Evolutionary conservation across 805 yeast genomes (phyloP).

Genomic region (Teunomyces stri): DNA sequence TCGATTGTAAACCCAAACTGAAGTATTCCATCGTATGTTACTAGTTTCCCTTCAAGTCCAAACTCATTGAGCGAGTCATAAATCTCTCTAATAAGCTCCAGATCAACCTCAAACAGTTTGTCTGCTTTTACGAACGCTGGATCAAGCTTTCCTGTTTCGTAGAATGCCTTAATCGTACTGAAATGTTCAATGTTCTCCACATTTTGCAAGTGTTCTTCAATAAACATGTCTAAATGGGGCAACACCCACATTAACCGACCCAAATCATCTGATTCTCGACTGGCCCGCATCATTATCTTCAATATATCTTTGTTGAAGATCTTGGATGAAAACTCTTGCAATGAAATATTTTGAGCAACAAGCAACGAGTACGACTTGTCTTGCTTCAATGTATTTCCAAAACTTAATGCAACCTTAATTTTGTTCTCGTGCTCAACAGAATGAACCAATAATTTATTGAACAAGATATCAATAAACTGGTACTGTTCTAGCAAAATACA

Average conservation of each 20-base stretch:
- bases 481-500: conserved; percentile 26
- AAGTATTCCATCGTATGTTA: conserved; percentile 18
- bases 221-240: conserved; percentile 30
- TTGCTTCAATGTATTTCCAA: conserved; percentile 4
- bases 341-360: conserved; percentile 10
- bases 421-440: conserved; percentile 12
- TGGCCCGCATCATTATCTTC: conserved; percentile 20
- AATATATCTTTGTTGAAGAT: conserved; percentile 23
- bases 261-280: conserved; percentile 25
- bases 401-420: conserved; percentile 7
- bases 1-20: conserved; percentile 11
- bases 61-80: conserved; percentile 17
- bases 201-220: conserved; percentile 4
- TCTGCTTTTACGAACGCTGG: neutral
- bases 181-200: conserved; percentile 5
- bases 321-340: conserved; percentile 12
- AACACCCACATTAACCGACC: conserved; percentile 36
- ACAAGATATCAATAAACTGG: conserved; percentile 30
- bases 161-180: conserved; percentile 7
- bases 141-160: conserved; percentile 3
- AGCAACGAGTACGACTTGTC: conserved; percentile 9
- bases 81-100: conserved; percentile 17
- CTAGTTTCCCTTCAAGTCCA: conserved; percentile 29
- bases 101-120: conserved; percentile 10
- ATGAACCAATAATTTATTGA: conserved; percentile 30